A percentile compares a stretch with the other conserved stretches of the same genome.
Conservation (phyloP, 2,329 filamentous ascomycete genomes). For the Lasiodiplodia sp. region DNA sequence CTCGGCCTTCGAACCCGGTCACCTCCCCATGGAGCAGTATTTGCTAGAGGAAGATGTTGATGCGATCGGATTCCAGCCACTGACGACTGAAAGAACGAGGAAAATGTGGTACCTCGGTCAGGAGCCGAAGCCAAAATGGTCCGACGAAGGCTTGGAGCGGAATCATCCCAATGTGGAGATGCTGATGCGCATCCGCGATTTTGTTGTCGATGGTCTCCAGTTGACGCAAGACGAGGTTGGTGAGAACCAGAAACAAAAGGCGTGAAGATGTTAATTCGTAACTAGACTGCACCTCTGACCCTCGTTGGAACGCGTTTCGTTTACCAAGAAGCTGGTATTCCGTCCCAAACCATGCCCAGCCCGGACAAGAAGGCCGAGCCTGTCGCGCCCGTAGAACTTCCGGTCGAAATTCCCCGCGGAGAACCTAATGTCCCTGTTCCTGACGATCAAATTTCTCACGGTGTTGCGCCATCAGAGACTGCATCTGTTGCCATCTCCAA, state of each 20-base stretch:
- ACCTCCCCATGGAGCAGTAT: constrained; percentile 65
- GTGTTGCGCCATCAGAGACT: constrained; percentile 54
- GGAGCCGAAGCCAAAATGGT: constrained; percentile 60
- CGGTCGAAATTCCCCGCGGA: constrained; percentile 32
- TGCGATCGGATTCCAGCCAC: constrained; percentile 69
- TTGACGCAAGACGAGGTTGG: constrained; percentile 59
- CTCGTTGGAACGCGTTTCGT: constrained; percentile 59
- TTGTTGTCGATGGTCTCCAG: constrained; percentile 67
- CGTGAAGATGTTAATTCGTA: constrained; percentile 36
- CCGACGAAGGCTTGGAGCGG: constrained; percentile 58
- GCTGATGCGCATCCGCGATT: constrained; percentile 69
- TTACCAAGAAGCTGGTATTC: constrained; percentile 61
- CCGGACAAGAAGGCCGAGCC: constrained; percentile 49
- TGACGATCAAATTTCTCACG: constrained; percentile 46
- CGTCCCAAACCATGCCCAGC: constrained; percentile 58
- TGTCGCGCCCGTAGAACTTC: constrained; percentile 37
- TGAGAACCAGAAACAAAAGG: constrained; percentile 32
- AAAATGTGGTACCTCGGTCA: constrained; percentile 60
- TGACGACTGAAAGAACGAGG: constrained; percentile 58
- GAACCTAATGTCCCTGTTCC: constrained; percentile 36
- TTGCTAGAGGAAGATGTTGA: constrained; percentile 73
- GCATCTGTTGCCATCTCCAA: constrained; percentile 54
- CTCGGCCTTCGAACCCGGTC: constrained; percentile 64
- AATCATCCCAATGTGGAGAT: constrained; percentile 69
- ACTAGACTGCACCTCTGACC: constrained; percentile 55